Evolutionary conservation across 495 filamentous ascomycete species (phyloP), one percentile per base, ranked within the genome.

Genomic region (Neurospora sp.): DNA sequence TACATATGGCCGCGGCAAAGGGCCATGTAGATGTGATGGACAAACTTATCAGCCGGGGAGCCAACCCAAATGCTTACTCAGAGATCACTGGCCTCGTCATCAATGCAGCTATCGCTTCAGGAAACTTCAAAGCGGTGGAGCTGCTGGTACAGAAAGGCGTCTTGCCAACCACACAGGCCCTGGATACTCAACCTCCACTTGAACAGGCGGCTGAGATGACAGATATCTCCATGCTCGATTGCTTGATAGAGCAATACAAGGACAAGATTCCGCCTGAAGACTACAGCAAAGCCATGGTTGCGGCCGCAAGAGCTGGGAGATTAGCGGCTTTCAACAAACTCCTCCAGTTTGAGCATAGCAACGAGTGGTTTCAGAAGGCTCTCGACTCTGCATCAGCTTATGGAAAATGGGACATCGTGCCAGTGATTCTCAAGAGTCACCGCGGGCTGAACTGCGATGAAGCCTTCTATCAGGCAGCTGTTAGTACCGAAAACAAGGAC

Each of bases 1-100:
- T 84, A 40, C 77, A 79, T 39, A 82, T 83, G 80, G 82, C 82
- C 66, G 78, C 81, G n/a, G 75, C 72, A 10, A 76, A 74, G 1
- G 81, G 81, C 23, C 77, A 78, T n/a, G 72, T 78, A 12, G 75
- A 78, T 69, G 81, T 81, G 6, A 81, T 82, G 79, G 77, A 78
- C 46, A 80, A 79, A 74, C 72, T 83, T 1, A 70, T 82, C 3
- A 70, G 76, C 16, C 73, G 78, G 54, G 77, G 77, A 40, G 81
- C 81, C 1, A 73, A 83, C 60, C 70, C 79, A 38, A 80, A 83
- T 62, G 81, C 81, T 3, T 74, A 73, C 39, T 66, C 72, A 3
- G 66, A 77, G 8, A 78, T 82, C 2, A 75, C 79, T 54, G 80
- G 81, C 4, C 79, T 77, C 1, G 80, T 82, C 2, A 75, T 82